Evolutionary conservation across 208 protist species (phyloP), one percentile per base, ranked within the genome.

Genomic region (Trypanosoma scelopori): DNA sequence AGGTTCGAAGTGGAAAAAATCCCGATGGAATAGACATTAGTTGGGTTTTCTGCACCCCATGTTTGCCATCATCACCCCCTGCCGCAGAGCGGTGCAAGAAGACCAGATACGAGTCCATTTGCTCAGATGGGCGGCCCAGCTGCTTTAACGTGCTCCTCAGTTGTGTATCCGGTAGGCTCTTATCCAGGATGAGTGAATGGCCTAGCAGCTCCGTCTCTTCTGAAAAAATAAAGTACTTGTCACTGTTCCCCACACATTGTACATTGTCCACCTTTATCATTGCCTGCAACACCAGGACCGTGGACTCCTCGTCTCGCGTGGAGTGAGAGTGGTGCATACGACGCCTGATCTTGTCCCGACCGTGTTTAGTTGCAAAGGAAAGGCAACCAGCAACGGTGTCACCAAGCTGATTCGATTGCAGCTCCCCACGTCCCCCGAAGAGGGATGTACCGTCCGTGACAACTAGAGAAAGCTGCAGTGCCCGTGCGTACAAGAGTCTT

Each of bases 221-320:
- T 18, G 71, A 51, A 66, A 87, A 92, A 16, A 92, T 81, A 62
- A 95, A 95, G 75, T 92, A 95, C 45, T 74, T 84, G 66, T 95
- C 90, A 69, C 80, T 91, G 68, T 95, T 78, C 11, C 86, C 87
- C 13, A 91, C 81, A 45, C 51, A 72, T 23, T 74, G 65, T 20
- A 65, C 16, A 59, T 83, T 76, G 68, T 95, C 89, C 6, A 77
- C 61, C 35, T 66, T 66, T 25, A 79, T 52, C 5, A 89, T 56
- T 6, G 75, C 60, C 68, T 95, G 89, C 64, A 95, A 62, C 46
- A 82, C 49, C 65, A 63, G 74, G 35, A 78, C 77, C 7, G 68
- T 71, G 0, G 64, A 43, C 68, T 87, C 81, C 47, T 85, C 70
- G 49, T 75, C 69, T 20, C 57, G 27, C 11, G 81, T 80, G 46